Evolutionary conservation across 2,329 filamentous ascomycete species (phyloP).

Genomic region (Blastomyces gilchristii): DNA sequence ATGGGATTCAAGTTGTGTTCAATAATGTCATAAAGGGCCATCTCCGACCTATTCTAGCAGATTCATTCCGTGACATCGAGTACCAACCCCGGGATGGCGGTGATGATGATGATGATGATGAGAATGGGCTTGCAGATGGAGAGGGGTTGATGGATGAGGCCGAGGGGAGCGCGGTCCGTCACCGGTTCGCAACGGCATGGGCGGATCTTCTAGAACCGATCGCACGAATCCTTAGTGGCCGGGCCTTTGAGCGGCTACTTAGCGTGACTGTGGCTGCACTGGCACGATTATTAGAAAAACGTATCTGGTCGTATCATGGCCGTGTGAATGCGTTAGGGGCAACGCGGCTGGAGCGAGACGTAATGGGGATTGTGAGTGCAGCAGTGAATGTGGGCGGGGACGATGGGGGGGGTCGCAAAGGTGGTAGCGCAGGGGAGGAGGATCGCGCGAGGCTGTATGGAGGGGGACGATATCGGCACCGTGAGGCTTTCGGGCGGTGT

Average conservation of each 20-base stretch:
- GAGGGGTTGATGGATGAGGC: slow-evolving; percentile 21
- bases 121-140: slow-evolving; percentile 13
- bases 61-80: slow-evolving; percentile 85
- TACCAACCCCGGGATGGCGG: slow-evolving; percentile 57
- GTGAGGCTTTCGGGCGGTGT: slow-evolving; percentile 66
- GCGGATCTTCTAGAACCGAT: slow-evolving; percentile 75
- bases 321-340: slow-evolving; percentile 73
- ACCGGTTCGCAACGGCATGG: slow-evolving; percentile 78
- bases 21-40: slow-evolving; percentile 77
- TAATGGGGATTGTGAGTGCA: slow-evolving; percentile 57
- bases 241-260: slow-evolving; percentile 66
- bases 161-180: slow-evolving; percentile 57
- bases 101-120: slow-evolving; percentile 29
- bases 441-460: slow-evolving; percentile 43
- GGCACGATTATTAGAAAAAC: slow-evolving; percentile 70
- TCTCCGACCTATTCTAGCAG: slow-evolving; percentile 70
- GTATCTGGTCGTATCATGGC: slow-evolving; percentile 70
- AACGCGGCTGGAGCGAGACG: slow-evolving; percentile 72
- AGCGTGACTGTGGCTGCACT: slow-evolving; percentile 65
- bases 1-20: slow-evolving; percentile 78
- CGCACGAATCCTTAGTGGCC: slow-evolving; percentile 68
- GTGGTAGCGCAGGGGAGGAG: not conserved
- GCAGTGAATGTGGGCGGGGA: slow-evolving; percentile 32
- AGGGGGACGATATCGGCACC: slow-evolving; percentile 57
- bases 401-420: slow-evolving; percentile 22